Percentiles rank a stretch among this genome's conserved stretches.
phyloP scores from a whole-genome alignment of 1,284 basidiomycete species.

The Butyriboletus appendiculatus region DNA sequence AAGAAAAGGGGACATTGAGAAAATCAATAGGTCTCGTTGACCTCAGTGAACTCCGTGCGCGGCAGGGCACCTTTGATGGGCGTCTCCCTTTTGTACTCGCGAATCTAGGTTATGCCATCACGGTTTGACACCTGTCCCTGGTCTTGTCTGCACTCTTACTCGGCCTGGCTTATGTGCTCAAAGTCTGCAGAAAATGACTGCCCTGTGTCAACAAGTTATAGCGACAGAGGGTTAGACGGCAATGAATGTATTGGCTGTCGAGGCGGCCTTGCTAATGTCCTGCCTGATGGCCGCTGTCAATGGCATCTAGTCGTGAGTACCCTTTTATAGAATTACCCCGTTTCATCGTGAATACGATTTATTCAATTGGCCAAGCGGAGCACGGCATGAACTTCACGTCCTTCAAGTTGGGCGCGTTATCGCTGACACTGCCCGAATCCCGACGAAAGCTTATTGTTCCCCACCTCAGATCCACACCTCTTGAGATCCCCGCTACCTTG shows the following conservation, averaged over 20 bases:
- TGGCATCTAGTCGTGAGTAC: constrained; percentile 4
- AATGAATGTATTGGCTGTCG: constrained; percentile 60
- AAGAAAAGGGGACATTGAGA: constrained; percentile 51
- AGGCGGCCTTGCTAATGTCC: constrained; percentile 65
- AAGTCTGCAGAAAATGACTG: constrained; percentile 30
- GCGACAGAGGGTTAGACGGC: constrained; percentile 64
- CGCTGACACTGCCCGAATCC: background rate
- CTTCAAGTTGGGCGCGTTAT: background rate
- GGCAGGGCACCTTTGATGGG: constrained; percentile 80
- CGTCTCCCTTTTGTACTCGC: constrained; percentile 67
- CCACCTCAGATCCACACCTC: constrained; percentile 15
- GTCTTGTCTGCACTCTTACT: constrained; percentile 64
- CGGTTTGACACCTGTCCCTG: constrained; percentile 40
- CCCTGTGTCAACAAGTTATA: constrained; percentile 21
- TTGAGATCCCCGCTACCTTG: constrained; percentile 26
- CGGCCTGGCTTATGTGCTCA: constrained; percentile 50
- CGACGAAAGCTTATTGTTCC: constrained; percentile 12
- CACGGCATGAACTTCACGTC: constrained; percentile 1
- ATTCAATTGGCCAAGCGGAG: constrained; percentile 13
- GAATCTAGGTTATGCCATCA: constrained; percentile 72
- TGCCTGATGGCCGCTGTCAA: constrained; percentile 24
- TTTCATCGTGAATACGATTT: constrained; percentile 15
- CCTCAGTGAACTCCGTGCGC: constrained; percentile 73
- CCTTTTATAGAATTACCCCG: background rate
- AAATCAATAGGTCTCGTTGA: constrained; percentile 59